phyloP scores from a whole-genome alignment of 169 alveolate species.

The Eimeria necatrix region DNA sequence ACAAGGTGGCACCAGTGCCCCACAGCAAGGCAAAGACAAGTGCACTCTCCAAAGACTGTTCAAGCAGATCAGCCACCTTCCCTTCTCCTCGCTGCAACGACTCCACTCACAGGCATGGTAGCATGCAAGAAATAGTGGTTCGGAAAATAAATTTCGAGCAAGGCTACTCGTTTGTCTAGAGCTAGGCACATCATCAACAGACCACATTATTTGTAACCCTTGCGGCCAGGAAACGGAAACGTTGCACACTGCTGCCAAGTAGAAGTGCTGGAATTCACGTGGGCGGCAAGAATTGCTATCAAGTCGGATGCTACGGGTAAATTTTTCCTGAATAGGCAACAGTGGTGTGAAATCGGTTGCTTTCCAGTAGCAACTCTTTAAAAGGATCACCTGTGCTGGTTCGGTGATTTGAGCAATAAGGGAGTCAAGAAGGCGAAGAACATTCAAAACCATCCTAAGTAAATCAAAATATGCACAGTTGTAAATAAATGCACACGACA shows the following conservation, averaged over 20 bases:
- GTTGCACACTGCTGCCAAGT: too few species aligned
- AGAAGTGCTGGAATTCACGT: too few species aligned
- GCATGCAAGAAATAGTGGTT: not conserved
- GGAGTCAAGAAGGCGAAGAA: slow-evolving; percentile 65
- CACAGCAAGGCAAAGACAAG: slow-evolving; percentile 61
- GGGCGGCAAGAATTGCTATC: too few species aligned
- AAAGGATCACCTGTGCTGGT: slow-evolving; percentile 35
- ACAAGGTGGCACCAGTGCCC: slow-evolving; percentile 71
- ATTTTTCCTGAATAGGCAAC: too few species aligned
- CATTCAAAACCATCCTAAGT: slow-evolving; percentile 63
- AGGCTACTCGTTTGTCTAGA: too few species aligned
- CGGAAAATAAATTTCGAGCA: not conserved
- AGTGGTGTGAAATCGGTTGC: too few species aligned
- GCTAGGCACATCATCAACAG: not conserved
- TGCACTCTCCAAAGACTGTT: slow-evolving; percentile 56
- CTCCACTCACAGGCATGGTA: not conserved
- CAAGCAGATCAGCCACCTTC: slow-evolving; percentile 26
- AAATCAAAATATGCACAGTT: not conserved
- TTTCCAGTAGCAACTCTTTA: too few species aligned
- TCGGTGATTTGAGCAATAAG: slow-evolving; percentile 16
- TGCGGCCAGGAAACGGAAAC: too few species aligned
- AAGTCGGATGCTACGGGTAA: too few species aligned
- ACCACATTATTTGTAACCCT: too few species aligned
- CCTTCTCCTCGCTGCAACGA: slow-evolving; percentile 49
- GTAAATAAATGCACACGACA: too few species aligned